Evolutionary conservation across 768 basidiomycete species (phyloP), one percentile per base, ranked within the genome.

Genomic region (Tulasnella calospora): DNA sequence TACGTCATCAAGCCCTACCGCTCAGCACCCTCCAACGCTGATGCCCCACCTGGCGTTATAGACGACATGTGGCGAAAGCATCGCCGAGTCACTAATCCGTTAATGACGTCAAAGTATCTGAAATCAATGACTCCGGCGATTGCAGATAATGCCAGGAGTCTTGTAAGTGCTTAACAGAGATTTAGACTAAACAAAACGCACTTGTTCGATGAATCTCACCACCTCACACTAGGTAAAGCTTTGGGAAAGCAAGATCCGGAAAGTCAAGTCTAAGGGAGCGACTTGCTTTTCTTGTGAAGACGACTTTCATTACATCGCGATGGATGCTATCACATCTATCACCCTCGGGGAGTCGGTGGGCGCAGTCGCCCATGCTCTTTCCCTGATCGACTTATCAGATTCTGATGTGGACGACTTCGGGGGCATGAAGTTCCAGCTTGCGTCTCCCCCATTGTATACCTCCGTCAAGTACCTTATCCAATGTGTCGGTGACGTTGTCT

Each of bases 21-120:
- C 51, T 0, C 51, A 1, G 44, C 15, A 12, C 13, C 1, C 44
- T 15, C 23, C 51, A n/a, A n/a, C 51, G 9, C n/a, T n/a, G 5
- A n/a, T 51, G 51, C 23, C 9, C 23, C 21, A 4, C 5, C 21
- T 7, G 17, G 17, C 3, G 7, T 10, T n/a, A 15, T 40, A 72
- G 71, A 72, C 36, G 71, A 72, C 36, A 72, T 72, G 71, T 72
- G 71, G 71, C 2, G 27, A 23, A 30, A 30, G 8, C 71, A 72
- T 46, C 71, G 71, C 3, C 71, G 71, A n/a, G 19, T 72, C 12
- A 72, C 38, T 33, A 41, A 30, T 5, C 38, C 71, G 36, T 17
- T 72, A 6, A 72, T 72, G 71, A 21, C 71, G 33, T 40, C 71
- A 30, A 72, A 33, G 36, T 27, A 40, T 12, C 36, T 72, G 15